Evolutionary conservation across 257 asterid genomes (phyloP).

Genomic region (Marsdenia floribunda): DNA sequence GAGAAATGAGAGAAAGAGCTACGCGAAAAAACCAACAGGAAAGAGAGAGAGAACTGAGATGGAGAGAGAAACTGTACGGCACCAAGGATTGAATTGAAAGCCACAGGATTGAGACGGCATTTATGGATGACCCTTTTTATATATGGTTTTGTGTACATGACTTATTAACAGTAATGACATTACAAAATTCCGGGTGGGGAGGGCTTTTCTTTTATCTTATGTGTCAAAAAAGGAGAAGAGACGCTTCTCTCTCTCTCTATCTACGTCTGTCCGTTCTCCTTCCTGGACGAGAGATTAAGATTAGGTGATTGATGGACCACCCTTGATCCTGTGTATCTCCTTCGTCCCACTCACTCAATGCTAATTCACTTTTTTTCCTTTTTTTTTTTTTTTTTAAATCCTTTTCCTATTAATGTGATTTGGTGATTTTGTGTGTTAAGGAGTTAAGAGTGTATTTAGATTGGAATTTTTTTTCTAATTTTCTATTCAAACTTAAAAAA

Average conservation of each 20-base stretch:
- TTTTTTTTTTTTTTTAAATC: too few species aligned
- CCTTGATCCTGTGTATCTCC: not conserved
- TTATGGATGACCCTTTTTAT: constrained; percentile 57
- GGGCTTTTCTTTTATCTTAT: not conserved
- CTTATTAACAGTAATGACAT: too few species aligned
- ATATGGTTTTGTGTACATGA: not conserved
- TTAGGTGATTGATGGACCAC: constrained; percentile 10
- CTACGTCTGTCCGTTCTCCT: too few species aligned
- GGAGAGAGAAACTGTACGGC: constrained; percentile 28
- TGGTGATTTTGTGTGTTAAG: not conserved
- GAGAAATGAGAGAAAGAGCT: constrained; percentile 14
- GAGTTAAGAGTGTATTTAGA: too few species aligned
- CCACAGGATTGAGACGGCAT: constrained; percentile 63
- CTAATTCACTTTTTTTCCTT: too few species aligned
- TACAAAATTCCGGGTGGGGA: not conserved
- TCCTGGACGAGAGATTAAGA: not conserved
- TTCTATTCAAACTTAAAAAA: too few species aligned
- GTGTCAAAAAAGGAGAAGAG: not conserved
- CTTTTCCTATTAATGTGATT: not conserved
- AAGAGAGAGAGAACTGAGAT: constrained; percentile 5
- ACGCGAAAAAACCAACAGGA: constrained; percentile 47
- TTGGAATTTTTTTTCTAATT: too few species aligned
- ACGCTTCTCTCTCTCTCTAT: not conserved
- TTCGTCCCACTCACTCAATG: not conserved
- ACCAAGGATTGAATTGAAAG: constrained; percentile 52